Conservation (phyloP, 768 basidiomycete genomes). For the Leccinellum albellum region DNA sequence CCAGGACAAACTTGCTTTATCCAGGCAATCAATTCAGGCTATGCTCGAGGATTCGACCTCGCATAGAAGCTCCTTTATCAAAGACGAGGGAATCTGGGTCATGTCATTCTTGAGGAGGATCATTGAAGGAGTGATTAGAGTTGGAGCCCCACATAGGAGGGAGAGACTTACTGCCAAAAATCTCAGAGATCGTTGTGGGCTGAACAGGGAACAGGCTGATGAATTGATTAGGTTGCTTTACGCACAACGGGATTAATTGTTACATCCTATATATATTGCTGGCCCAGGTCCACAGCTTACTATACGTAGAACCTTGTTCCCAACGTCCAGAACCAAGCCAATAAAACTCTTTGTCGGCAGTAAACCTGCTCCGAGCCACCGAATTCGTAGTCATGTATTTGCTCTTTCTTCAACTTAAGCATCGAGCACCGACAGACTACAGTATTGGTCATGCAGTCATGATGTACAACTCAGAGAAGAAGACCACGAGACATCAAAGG, state of each 20-base stretch:
- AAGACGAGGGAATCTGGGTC: slow-evolving; percentile 18
- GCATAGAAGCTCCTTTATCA: slow-evolving; percentile 12
- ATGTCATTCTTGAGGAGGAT: slow-evolving; percentile 22
- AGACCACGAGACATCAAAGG: neutral
- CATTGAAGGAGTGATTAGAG: slow-evolving; percentile 11
- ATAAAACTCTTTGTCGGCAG: neutral
- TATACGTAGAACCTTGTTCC: neutral
- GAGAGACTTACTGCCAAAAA: slow-evolving; percentile 8
- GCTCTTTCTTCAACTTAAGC: no score
- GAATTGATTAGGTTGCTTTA: slow-evolving; percentile 15
- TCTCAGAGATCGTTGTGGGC: slow-evolving; percentile 15
- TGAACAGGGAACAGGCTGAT: slow-evolving; percentile 17
- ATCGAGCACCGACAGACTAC: no score
- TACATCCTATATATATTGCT: neutral
- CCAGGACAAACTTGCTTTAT: slow-evolving; percentile 7
- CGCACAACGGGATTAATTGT: neutral
- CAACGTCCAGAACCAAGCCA: neutral
- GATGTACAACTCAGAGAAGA: neutral
- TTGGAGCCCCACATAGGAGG: slow-evolving; percentile 4
- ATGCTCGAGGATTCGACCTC: slow-evolving; percentile 24
- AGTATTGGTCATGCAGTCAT: neutral
- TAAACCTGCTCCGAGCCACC: neutral
- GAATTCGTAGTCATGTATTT: no score
- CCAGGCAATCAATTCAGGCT: slow-evolving; percentile 13
- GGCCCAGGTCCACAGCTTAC: neutral